Conservation (phyloP, 2,329 filamentous ascomycete genomes). For the Phaeosphaeria sp. region DNA sequence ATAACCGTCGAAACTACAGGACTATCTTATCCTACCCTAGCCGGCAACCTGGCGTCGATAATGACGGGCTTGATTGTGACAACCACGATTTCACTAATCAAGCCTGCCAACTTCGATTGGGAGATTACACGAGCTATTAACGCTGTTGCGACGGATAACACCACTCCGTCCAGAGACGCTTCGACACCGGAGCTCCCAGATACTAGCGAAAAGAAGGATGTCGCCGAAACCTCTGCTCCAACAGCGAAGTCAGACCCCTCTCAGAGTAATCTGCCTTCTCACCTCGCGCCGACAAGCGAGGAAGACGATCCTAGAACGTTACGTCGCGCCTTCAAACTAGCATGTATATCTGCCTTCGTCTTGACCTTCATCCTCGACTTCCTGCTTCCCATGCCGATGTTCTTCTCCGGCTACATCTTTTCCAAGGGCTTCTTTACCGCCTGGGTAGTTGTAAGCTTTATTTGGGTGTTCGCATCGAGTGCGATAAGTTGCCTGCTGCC, state of each 20-base stretch:
- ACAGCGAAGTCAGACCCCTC: background rate
- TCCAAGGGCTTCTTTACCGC: slow-evolving; percentile 50
- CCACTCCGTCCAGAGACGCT: slow-evolving; percentile 9
- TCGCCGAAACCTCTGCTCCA: background rate
- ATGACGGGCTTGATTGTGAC: slow-evolving; percentile 45
- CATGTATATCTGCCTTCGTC: slow-evolving; percentile 46
- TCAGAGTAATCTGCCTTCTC: slow-evolving; percentile 17
- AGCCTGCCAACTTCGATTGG: slow-evolving; percentile 49
- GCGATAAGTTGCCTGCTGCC: slow-evolving; percentile 52
- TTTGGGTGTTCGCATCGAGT: slow-evolving; percentile 52
- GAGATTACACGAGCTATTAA: slow-evolving; percentile 49
- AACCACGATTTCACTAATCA: slow-evolving; percentile 44
- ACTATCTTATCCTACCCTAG: slow-evolving; percentile 47
- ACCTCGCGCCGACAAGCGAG: slow-evolving; percentile 21
- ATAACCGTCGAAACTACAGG: slow-evolving; percentile 51
- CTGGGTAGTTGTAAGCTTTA: slow-evolving; percentile 52
- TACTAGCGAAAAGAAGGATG: slow-evolving; percentile 16
- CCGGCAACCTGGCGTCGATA: slow-evolving; percentile 47
- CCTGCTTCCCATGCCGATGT: slow-evolving; percentile 52
- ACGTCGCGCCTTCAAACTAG: slow-evolving; percentile 46
- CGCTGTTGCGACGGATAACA: slow-evolving; percentile 24
- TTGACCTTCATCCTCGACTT: slow-evolving; percentile 52
- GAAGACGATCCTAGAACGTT: slow-evolving; percentile 41
- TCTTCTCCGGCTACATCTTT: slow-evolving; percentile 52
- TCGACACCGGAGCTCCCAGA: slow-evolving; percentile 12